Base-by-base conservation (phyloP, 75 land plant genomes). In the Gnetum montanum region DNA sequence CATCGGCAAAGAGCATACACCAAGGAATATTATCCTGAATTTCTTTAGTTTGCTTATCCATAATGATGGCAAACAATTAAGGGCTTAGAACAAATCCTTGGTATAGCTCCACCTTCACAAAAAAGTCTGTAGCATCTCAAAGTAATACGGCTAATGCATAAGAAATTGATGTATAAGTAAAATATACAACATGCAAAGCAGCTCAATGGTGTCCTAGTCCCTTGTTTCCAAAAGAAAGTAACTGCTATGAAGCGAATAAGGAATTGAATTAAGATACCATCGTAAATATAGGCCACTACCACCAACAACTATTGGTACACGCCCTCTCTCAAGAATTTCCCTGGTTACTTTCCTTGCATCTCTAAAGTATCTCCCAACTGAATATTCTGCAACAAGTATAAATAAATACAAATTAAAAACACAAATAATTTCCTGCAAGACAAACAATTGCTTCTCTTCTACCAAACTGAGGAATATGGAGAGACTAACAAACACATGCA, bases 261-360 rank as follows among this genome's bases (percentile, higher is more conserved):
- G n/a, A n/a, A n/a, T n/a, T 23, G 63, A 66, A 47, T 66, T 57
- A 41, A 36, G 62, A 25, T 54, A 93, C 98, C 98, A 93, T 24
- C 95, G 74, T 63, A 93, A 46, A 61, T 93, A 93, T 54, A 85
- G 54, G 25, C 98, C 95, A 16, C 92, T 85, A 3, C 98, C 98
- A 30, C 98, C 98, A 22, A 77, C 73, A 51, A 93, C 78, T 54
- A 93, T 82, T 4, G 98, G 98, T 47, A 93, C 98, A 51, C 47
- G 63, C 0, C 82, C 79, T 34, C 47, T 76, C 2, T 57, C 60
- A 45, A 88, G 69, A 44, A 93, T 65, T 35, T 54, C 64, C 31
- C 56, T 51, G 16, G 98, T 88, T 5, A 83, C 79, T 60, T 71
- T 59, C 62, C 95, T 82, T 8, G 86, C 93, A 62, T 82, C 86